Evolutionary conservation across 1,139 yeast genomes (phyloP), one percentile per base, ranked within the genome.

Genomic region (Scheffersomyces insectosa): DNA sequence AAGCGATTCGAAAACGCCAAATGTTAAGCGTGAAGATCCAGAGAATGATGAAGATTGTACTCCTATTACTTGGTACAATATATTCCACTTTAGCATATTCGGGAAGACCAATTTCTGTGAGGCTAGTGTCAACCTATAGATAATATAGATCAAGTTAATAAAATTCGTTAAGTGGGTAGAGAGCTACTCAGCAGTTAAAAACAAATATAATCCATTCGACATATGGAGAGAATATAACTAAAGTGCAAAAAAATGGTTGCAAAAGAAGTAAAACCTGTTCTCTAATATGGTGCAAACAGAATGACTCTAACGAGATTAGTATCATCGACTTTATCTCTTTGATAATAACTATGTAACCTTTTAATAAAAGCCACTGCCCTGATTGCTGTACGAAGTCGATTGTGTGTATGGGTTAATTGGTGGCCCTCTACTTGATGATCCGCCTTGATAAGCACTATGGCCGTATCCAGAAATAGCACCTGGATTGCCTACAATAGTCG

Each of bases 11-110:
- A 20, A 20, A 20, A 16, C 30, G 8, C 13, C 15, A n/a, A 16
- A 16, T 5, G 34, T 15, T 5, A 31, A 31, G 23, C 34, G 34
- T 14, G 34, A 31, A 8, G 34, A 31, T n/a, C 20, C 2, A n/a
- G 40, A 47, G 15, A 34, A 30, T 23, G 45, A 45, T n/a, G 38
- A 43, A 9, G 47, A 61, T 33, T 77, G 81, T 57, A 74, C 69
- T 41, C 68, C 67, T n/a, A 68, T 76, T 11, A 76, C 79, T 1
- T 77, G 81, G 81, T 71, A 57, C 42, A 75, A 70, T 46, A 70
- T 76, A 1, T 71, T 77, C 51, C 78, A 70, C 47, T 76, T 75
- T 42, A 69, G 77, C 41, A 62, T 76, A 15, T 76, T 76, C 54
- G 80, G 80, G 0, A 71, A 67, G 43, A 75, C 75, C 3, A 68